These are phyloP conservation scores for Colletotrichum graminicola DNA, from an alignment of 2,329 filamentous ascomycete species.

Conservation along the genomic window DNA sequence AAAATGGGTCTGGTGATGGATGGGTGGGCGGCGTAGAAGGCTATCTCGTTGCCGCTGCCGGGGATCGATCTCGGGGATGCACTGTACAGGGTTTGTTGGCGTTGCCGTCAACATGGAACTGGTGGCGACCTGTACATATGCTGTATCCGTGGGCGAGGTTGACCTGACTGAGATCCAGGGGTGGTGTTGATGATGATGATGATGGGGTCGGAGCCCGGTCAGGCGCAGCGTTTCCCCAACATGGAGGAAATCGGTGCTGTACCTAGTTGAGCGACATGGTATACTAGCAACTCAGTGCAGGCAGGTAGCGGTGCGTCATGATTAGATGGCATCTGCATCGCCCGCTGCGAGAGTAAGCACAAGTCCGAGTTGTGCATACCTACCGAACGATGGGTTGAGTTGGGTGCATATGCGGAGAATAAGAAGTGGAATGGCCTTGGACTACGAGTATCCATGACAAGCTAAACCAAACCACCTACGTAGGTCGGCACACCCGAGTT, in stretches of 20 bases:
- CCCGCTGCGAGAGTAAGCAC: slow-evolving; percentile 16
- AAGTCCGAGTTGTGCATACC: slow-evolving; percentile 33
- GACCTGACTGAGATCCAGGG: slow-evolving; percentile 18
- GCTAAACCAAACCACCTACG: not conserved
- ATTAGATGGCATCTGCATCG: slow-evolving; percentile 41
- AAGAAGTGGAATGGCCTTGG: not conserved
- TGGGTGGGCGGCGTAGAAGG: slow-evolving; percentile 14
- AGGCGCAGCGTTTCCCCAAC: slow-evolving; percentile 12
- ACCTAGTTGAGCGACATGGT: not conserved
- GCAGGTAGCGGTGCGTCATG: slow-evolving; percentile 25
- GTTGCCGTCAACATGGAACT: slow-evolving; percentile 10
- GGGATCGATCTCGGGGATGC: slow-evolving; percentile 36
- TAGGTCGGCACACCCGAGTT: not conserved
- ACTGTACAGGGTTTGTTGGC: slow-evolving; percentile 16
- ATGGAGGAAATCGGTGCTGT: slow-evolving; percentile 19
- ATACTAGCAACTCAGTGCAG: slow-evolving; percentile 5
- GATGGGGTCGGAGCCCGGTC: slow-evolving; percentile 18
- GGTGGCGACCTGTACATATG: not conserved
- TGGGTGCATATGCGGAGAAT: not conserved
- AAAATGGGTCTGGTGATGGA: slow-evolving; percentile 10
- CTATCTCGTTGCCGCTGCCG: slow-evolving; percentile 30
- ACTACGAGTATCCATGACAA: not conserved
- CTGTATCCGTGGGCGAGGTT: not conserved
- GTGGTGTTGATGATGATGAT: not conserved
- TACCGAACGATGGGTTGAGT: not conserved